Evolutionary conservation across 2,329 filamentous ascomycete genomes (phyloP).

Genomic region (Colletotrichum sp.): DNA sequence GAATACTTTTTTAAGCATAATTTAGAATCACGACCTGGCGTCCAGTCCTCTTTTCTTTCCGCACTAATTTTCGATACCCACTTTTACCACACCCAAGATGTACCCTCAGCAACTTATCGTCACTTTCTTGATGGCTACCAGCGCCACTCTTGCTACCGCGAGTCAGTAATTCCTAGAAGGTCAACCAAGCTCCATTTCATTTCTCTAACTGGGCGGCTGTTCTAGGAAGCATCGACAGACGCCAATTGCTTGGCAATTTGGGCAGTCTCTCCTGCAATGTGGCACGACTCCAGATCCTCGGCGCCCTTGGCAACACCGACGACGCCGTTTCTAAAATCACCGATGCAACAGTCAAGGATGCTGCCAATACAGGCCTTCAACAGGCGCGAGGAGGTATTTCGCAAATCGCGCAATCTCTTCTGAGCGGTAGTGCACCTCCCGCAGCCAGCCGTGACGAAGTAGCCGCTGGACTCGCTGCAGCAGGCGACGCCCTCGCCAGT

Average conservation of each 20-base stretch:
- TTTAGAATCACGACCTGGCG: neutral
- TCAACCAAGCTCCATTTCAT: neutral
- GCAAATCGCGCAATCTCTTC: neutral
- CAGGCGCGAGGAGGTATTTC: neutral
- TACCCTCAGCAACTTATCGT: neutral
- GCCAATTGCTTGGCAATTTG: neutral
- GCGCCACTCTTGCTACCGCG: neutral
- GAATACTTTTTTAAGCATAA: neutral
- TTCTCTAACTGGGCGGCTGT: neutral
- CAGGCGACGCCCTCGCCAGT: neutral
- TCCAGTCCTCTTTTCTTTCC: neutral
- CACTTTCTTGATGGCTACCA: neutral
- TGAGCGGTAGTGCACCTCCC: neutral
- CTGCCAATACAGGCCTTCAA: neutral
- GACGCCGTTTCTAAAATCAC: neutral
- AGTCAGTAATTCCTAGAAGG: neutral
- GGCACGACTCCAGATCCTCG: neutral
- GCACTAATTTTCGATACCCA: too few species aligned
- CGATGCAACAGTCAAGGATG: neutral
- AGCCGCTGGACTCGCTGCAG: neutral
- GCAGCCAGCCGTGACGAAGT: neutral
- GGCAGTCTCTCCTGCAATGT: neutral
- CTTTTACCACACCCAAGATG: neutral
- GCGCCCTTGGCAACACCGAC: neutral
- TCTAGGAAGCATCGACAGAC: neutral